These are phyloP conservation scores for Adiantum capillusveneris DNA, from an alignment of 75 land plant species.

Conservation along the genomic window DNA sequence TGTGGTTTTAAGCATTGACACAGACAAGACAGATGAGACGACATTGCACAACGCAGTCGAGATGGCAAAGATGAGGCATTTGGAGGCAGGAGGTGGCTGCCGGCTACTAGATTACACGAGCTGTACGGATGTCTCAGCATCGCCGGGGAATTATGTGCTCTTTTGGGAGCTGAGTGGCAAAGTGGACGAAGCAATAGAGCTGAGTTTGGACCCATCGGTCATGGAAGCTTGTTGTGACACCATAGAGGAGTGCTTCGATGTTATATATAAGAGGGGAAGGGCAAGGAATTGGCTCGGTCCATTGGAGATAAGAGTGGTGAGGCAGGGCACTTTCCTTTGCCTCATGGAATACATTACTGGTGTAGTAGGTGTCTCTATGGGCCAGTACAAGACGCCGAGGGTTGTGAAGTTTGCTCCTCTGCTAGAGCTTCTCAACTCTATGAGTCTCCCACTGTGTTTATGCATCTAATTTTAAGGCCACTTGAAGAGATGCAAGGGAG, in stretches of 20 bases:
- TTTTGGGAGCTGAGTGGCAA: slow-evolving; percentile 20
- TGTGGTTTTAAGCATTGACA: slow-evolving; percentile 19
- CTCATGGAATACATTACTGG: not conserved
- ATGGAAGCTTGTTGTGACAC: slow-evolving; percentile 38
- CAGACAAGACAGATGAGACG: slow-evolving; percentile 28
- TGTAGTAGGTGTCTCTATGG: slow-evolving; percentile 6
- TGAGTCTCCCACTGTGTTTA: slow-evolving; percentile 28
- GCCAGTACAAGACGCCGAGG: slow-evolving; percentile 62
- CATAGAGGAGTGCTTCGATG: slow-evolving; percentile 55
- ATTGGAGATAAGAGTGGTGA: slow-evolving; percentile 15
- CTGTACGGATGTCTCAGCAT: slow-evolving; percentile 8
- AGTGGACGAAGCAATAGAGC: not conserved
- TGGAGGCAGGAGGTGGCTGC: not conserved
- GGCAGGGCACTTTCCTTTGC: not conserved
- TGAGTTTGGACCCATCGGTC: not conserved
- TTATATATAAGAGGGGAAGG: slow-evolving; percentile 46
- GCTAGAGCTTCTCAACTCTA: slow-evolving; percentile 24
- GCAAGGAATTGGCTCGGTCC: slow-evolving; percentile 4
- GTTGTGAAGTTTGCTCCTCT: slow-evolving; percentile 22
- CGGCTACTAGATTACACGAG: slow-evolving; percentile 20
- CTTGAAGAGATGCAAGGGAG: too few species aligned
- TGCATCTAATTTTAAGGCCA: too few species aligned
- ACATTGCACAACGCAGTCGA: slow-evolving; percentile 14
- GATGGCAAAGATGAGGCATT: not conserved
- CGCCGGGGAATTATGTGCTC: slow-evolving; percentile 23